Evolutionary conservation across 768 basidiomycete species (phyloP), one percentile per base, ranked within the genome.

Genomic region (Suillus brevipes): DNA sequence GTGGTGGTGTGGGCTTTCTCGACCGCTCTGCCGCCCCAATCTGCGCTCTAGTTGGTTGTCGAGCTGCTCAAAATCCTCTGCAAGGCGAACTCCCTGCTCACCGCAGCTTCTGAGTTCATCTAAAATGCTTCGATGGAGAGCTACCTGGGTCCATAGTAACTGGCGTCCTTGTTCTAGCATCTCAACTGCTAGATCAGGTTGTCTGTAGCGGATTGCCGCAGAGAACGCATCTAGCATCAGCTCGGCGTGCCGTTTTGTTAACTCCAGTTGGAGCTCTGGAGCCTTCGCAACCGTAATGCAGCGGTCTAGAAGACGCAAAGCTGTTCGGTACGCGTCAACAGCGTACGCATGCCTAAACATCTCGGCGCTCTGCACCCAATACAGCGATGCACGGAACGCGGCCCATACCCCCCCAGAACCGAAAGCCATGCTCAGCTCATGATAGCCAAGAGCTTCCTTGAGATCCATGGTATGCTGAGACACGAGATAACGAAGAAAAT

Each of bases 131-230:
- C 75, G 65, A 40, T 72, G 67, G 36, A 71, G 72, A 10, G 62
- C 62, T 60, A 73, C 50, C 8, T 68, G 67, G 2, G 65, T 65
- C 75, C 75, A 76, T 34, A 76, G 67, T 13, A 76, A 12, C 18
- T 66, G 65, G 23, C 71, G 65, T 47, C 75, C 74, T 25, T 75
- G 75, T 62, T 76, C 75, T 10, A 81, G 70, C 72, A 78, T 72
- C 65, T 80, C 77, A 37, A 80, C 69, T n/a, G 73, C 75, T 23
- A 63, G 69, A 7, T 73, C 64, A 16, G 68, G 61, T 13, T 73
- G 65, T 0, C 61, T 61, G 6, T 60, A 25, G 37, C 67, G 61
- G 40, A 75, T 70, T 8, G 76, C 77, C 25, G 70, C 71, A 10
- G 72, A 67, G 0, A 71, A 74, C 4, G 77, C 75, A 59, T 75